Evolutionary conservation across 306 rosid species (phyloP), one percentile per base, ranked within the genome.

Genomic region (Trifolium dubium): DNA sequence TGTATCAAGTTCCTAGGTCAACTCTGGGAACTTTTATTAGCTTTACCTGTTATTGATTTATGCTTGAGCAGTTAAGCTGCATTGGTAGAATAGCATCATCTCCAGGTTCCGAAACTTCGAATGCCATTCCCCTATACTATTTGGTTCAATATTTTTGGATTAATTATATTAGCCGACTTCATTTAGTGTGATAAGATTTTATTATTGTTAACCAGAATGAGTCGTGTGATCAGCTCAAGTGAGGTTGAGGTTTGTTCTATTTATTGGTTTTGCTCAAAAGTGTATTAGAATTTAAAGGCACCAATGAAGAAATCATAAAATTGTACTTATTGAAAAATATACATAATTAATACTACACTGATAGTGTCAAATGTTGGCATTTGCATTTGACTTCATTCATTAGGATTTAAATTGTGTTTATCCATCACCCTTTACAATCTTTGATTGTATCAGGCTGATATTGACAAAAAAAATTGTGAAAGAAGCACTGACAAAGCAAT

Each of bases 51-150:
- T 19, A 59, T 7, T 50, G 71, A 28, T 69, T 15, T 23, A 62
- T 63, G 23, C 58, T 15, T 50, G 56, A 51, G 29, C 58, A 62
- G 10, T 74, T n/a, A n/a, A 10, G 62, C 47, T 67, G 17, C 81
- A 69, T 59, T 51, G 44, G 44, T 29, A 17, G 32, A 69, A 68
- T 69, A 58, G 12, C 29, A 59, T 58, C 32, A 2, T 40, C 44
- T 12, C 8, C 44, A 8, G 44, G 44, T 40, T 40, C 12, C 9
- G 12, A 40, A 40, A 40, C 44, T 40, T 40, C 12, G 12, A 8
- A 9, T 40, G 4, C 4, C 12, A 8, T 40, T 40, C 4, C 3
- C 12, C 44, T 11, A 0, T 9, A 40, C 9, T 2, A 40, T 40
- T 40, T 40, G 44, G 12, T 40, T 40, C 44, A 39, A 39, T 35